Evolutionary conservation across 1,284 basidiomycete species (phyloP).

Genomic region (Apiotrichum laibachii): DNA sequence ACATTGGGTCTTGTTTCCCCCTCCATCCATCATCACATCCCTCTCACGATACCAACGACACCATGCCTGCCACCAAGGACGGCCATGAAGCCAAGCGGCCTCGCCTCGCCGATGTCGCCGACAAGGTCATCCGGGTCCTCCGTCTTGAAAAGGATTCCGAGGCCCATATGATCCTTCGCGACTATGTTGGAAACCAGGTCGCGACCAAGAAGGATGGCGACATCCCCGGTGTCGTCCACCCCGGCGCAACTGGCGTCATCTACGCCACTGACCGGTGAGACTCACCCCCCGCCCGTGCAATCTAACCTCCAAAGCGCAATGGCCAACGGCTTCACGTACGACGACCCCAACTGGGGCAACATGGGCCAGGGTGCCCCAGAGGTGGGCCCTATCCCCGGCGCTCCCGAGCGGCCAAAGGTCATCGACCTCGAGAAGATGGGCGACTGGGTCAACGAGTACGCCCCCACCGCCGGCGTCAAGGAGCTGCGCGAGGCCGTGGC

Average conservation of each 20-base stretch:
- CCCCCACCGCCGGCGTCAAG: constrained; percentile 87
- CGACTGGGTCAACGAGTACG: constrained; percentile 81
- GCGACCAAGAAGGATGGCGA: constrained; percentile 10
- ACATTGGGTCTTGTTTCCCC: too few species aligned
- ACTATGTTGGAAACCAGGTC: constrained; percentile 31
- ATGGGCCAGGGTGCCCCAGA: constrained; percentile 48
- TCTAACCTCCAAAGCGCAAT: constrained; percentile 2
- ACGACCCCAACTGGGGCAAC: constrained; percentile 72
- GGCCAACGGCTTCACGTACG: constrained; percentile 81
- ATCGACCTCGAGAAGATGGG: constrained; percentile 60
- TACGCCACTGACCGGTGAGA: constrained; percentile 68
- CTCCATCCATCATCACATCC: too few species aligned
- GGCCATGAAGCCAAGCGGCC: not conserved
- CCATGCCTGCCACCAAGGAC: not conserved
- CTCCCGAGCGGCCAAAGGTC: constrained; percentile 62
- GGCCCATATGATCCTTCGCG: constrained; percentile 61
- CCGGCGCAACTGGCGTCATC: constrained; percentile 57
- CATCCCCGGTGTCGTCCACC: constrained; percentile 51
- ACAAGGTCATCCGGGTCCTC: constrained; percentile 3
- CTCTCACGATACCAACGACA: too few species aligned
- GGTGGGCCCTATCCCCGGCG: constrained; percentile 70
- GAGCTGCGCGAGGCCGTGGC: constrained; percentile 48
- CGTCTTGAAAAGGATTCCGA: constrained; percentile 6
- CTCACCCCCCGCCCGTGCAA: constrained; percentile 28
- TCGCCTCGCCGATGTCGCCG: constrained; percentile 1